A percentile compares a stretch with the other conserved stretches of the same genome.
Evolutionary conservation across 2,329 filamentous ascomycete genomes (phyloP).

Genomic region (Grosmannia clavigera): DNA sequence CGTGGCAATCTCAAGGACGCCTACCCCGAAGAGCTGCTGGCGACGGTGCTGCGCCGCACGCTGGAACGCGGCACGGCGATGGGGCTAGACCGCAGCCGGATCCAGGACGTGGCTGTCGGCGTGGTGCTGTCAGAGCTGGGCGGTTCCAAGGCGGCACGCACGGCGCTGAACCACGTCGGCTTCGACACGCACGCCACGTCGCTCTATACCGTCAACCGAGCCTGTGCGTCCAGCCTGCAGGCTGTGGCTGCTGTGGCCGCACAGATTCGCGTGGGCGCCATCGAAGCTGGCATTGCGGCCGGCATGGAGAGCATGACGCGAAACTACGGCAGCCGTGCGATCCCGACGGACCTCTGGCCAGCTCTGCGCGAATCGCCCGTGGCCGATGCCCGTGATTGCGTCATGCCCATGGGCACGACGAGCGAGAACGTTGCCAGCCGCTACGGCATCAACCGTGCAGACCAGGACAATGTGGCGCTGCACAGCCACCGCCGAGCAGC

Average conservation of each 20-base stretch:
- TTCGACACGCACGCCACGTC: constrained; percentile 53
- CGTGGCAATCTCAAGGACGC: constrained; percentile 77
- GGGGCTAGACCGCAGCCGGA: constrained; percentile 53
- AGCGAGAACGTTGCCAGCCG: constrained; percentile 75
- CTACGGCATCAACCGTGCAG: constrained; percentile 58
- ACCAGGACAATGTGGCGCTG: constrained; percentile 76
- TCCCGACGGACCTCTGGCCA: constrained; percentile 71
- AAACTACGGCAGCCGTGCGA: constrained; percentile 78
- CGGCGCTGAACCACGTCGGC: constrained; percentile 78
- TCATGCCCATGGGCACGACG: constrained; percentile 91
- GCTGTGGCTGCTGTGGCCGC: constrained; percentile 64
- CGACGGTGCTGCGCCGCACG: constrained; percentile 53
- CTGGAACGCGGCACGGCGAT: constrained; percentile 52
- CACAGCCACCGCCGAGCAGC: constrained; percentile 63
- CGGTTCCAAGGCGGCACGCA: constrained; percentile 79
- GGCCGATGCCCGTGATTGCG: constrained; percentile 67
- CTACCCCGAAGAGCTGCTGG: constrained; percentile 80
- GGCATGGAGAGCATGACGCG: constrained; percentile 96
- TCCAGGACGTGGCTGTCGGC: constrained; percentile 76
- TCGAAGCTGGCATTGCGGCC: constrained; percentile 65
- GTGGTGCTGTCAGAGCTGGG: constrained; percentile 86
- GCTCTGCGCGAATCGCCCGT: constrained; percentile 50
- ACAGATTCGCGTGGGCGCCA: constrained; percentile 60
- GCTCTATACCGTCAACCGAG: constrained; percentile 81
- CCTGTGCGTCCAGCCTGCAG: constrained; percentile 68